phyloP scores from a whole-genome alignment of 257 asterid genomes.

The Scutellaria barbata region DNA sequence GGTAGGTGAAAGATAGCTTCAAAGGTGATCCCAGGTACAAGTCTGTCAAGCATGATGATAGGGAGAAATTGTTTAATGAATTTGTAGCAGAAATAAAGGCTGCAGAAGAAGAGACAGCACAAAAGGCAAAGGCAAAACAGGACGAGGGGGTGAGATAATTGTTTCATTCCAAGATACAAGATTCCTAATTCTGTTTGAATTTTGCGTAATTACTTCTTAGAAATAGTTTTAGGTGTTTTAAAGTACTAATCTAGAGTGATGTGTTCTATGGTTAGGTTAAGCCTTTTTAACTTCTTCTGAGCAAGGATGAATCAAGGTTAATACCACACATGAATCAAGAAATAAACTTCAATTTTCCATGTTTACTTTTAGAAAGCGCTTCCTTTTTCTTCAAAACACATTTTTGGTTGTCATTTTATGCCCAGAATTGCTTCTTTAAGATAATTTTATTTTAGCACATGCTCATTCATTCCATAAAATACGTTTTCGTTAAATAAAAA shows the following conservation, averaged over 20 bases:
- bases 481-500: not conserved
- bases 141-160: slow-evolving; percentile 73
- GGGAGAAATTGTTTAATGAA: slow-evolving; percentile 80
- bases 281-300: not conserved
- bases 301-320: not conserved
- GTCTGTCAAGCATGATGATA: slow-evolving; percentile 82
- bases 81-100: slow-evolving; percentile 75
- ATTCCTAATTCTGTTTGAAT: slow-evolving; percentile 26
- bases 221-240: slow-evolving; percentile 1
- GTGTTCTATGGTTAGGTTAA: not conserved
- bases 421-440: not conserved
- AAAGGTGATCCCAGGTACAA: slow-evolving; percentile 88
- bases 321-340: not conserved
- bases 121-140: slow-evolving; percentile 61
- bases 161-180: slow-evolving; percentile 13
- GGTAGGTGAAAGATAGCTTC: slow-evolving; percentile 85
- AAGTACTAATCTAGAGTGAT: not conserved
- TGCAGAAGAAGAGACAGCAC: slow-evolving; percentile 67
- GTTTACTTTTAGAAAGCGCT: not conserved
- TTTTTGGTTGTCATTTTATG: slow-evolving; percentile 11
- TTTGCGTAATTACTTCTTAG: not conserved
- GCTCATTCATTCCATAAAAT: not conserved
- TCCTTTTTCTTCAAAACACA: not conserved
- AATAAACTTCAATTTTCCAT: not conserved
- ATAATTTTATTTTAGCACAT: not conserved